Conservation (phyloP, 257 asterid species). For the Capsicum chinense region DNA sequence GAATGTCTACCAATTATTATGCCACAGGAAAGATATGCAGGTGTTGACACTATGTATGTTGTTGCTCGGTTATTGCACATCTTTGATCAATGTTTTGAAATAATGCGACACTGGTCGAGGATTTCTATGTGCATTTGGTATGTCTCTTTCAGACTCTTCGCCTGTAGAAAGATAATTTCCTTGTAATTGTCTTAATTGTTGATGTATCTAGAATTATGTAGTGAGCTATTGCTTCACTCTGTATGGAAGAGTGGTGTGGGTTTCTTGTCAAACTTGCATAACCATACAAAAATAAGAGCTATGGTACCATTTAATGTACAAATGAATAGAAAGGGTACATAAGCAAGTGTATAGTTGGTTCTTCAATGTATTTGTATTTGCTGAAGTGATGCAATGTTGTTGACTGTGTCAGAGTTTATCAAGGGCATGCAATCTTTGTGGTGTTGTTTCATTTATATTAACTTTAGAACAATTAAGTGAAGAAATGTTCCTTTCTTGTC, state of each 20-base stretch:
- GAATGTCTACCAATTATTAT: constrained; percentile 37
- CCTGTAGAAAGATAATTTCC: constrained; percentile 1
- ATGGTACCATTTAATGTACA: not conserved
- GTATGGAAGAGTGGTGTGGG: constrained; percentile 6
- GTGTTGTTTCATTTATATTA: not conserved
- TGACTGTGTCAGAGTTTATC: not conserved
- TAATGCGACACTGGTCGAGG: constrained; percentile 78
- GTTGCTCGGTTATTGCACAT: constrained; percentile 94
- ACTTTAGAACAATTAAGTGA: not conserved
- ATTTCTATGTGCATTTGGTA: constrained; percentile 91
- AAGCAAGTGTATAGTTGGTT: not conserved
- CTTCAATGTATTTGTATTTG: not conserved
- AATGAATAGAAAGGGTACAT: constrained; percentile 22
- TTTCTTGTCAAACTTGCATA: not conserved
- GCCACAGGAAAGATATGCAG: constrained; percentile 99
- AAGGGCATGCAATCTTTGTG: not conserved
- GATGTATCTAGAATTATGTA: not conserved
- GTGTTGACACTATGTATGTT: constrained; percentile 82
- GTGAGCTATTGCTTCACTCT: constrained; percentile 9
- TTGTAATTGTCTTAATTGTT: constrained; percentile 9
- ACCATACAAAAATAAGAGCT: not conserved
- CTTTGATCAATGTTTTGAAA: constrained; percentile 86
- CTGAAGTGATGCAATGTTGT: not conserved
- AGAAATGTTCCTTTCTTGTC: constrained; percentile 27
- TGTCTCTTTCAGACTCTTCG: constrained; percentile 22